Evolutionary conservation across 2,329 filamentous ascomycete genomes (phyloP), one percentile per base, ranked within the genome.

Genomic region (Neopestalotiopsis sp.): DNA sequence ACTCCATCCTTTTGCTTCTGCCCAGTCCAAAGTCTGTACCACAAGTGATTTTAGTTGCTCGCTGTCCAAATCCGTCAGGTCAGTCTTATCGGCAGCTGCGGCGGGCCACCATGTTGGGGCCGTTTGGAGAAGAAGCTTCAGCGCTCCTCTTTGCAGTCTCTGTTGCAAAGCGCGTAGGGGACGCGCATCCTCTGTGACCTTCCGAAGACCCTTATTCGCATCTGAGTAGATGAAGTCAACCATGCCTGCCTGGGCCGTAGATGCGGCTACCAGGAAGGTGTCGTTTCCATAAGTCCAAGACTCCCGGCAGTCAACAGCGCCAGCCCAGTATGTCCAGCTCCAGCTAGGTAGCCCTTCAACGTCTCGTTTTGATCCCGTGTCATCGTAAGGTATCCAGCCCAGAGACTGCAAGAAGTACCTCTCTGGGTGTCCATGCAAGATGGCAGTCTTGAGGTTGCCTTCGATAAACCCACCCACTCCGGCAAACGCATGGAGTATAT

Each of bases 301-400:
- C 14, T 20, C 9, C 2, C 4, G 14, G 17, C 56, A 58, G 13
- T 58, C 9, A 10, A 58, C 56, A 24, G 20, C 14, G 12, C 56
- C 56, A 20, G 13, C 28, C 49, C 17, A 24, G 7, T 70, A 57
- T 38, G 49, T 38, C 45, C 38, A 57, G 17, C 64, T 66, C 64
- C 30, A 66, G 49, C 72, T 49, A 32, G 64, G 38, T 4, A 52
- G 52, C 20, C 24, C 32, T 34, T 34, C 30, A 12, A 14, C 45
- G 49, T n/a, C 38, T 52, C 28, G 64, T 20, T 20, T 56, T 30
- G 20, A 12, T 14, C 17, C 56, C 12, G 17, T 30, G 13, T 58
- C 56, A 3, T 14, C 1, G 12, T 20, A 58, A n/a, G 56, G 56
- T 6, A 58, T n/a, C 56, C 56, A 58, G 20, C 56, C 20, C 4